Conservation (phyloP, 148 eudicot genomes). For the Vaccinium macrocarpon region DNA sequence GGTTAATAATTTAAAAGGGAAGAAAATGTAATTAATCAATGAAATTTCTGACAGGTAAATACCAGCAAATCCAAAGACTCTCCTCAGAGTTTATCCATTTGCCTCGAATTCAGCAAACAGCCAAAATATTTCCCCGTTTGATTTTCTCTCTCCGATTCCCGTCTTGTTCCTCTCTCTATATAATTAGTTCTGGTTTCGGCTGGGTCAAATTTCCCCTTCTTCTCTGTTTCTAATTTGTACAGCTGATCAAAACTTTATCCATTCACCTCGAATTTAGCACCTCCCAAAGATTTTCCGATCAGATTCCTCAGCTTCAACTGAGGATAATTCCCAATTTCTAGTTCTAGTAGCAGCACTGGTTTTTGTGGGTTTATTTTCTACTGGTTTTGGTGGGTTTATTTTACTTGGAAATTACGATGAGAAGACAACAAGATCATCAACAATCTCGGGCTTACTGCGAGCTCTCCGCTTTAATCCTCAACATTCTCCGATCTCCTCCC, state of each 20-base stretch:
- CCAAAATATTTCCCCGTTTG: background rate
- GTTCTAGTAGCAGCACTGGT: background rate
- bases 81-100: slow-evolving; percentile 27
- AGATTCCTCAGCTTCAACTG: no score
- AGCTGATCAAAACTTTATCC: no score
- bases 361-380: background rate
- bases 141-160: background rate
- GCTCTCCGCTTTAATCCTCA: slow-evolving; percentile 57
- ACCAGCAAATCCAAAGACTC: background rate
- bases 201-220: background rate
- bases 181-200: background rate
- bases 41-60: background rate
- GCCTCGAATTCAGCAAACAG: slow-evolving; percentile 24
- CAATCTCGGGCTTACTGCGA: slow-evolving; percentile 64
- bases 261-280: no score
- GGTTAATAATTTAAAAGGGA: no score
- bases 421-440: slow-evolving; percentile 32
- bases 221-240: background rate
- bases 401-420: slow-evolving; percentile 35
- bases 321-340: no score
- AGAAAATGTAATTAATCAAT: background rate
- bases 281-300: no score
- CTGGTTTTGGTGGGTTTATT: background rate
- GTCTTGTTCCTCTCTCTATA: background rate
- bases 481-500: slow-evolving; percentile 67